phyloP scores from a whole-genome alignment of 2,329 filamentous ascomycete genomes.

The Aureobasidium pullulans region DNA sequence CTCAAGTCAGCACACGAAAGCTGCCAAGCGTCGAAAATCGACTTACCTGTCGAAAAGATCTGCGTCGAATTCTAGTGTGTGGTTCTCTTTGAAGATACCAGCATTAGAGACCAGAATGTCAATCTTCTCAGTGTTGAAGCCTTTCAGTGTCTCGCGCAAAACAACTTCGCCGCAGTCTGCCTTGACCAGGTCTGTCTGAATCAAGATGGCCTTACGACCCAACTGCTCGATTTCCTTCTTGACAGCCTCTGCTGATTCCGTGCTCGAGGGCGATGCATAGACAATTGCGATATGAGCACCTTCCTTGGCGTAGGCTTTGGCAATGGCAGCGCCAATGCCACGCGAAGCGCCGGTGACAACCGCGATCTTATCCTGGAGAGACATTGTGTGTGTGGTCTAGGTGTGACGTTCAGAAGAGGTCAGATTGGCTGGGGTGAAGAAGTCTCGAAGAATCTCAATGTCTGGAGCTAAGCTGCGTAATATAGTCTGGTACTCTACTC shows the following conservation, averaged over 20 bases:
- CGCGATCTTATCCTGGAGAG: conserved; percentile 22
- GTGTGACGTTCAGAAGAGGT: no score
- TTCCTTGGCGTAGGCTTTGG: conserved; percentile 30
- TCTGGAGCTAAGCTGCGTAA: background rate
- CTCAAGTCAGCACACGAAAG: background rate
- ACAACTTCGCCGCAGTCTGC: conserved; percentile 42
- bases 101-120: conserved; percentile 55
- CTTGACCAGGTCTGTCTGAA: conserved; percentile 50
- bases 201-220: conserved; percentile 39
- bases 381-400: background rate
- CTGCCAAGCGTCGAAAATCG: background rate
- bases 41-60: conserved; percentile 4
- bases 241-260: conserved; percentile 47
- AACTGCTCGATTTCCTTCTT: conserved; percentile 33
- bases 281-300: conserved; percentile 42
- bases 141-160: conserved; percentile 40
- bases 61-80: background rate
- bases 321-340: conserved; percentile 35
- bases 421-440: background rate
- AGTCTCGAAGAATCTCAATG: no score
- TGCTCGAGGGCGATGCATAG: conserved; percentile 48
- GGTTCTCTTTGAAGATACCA: conserved; percentile 24
- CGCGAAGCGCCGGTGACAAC: conserved; percentile 35
- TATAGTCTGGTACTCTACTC: background rate
- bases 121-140: conserved; percentile 37